These are phyloP conservation scores for Rosellinia necatrix DNA, from an alignment of 2,329 filamentous ascomycete genomes.

Conservation along the genomic window DNA sequence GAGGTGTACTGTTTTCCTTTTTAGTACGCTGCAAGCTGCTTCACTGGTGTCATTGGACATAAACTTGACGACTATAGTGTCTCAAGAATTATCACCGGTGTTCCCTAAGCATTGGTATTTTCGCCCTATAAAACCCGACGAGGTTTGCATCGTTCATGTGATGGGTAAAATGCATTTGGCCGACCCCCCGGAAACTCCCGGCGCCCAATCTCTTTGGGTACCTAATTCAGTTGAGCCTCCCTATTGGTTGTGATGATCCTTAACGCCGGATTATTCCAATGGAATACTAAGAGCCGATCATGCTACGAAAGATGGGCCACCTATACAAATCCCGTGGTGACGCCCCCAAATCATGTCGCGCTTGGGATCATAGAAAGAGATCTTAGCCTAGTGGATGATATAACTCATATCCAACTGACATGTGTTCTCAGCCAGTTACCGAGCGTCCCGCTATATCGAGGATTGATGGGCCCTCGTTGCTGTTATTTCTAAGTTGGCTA, in stretches of 20 bases:
- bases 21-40: too few species aligned
- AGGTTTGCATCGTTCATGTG: constrained; percentile 6
- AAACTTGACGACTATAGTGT: too few species aligned
- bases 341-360: constrained; percentile 12
- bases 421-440: constrained; percentile 6
- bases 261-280: constrained; percentile 25
- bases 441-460: constrained; percentile 29
- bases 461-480: constrained; percentile 25
- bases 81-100: neutral
- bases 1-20: too few species aligned
- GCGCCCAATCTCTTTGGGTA: constrained; percentile 9
- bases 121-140: neutral
- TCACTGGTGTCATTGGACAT: too few species aligned
- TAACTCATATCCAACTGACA: constrained; percentile 23
- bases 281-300: constrained; percentile 9
- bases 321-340: constrained; percentile 14
- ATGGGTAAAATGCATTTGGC: constrained; percentile 22
- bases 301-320: constrained; percentile 13
- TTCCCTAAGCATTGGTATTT: neutral
- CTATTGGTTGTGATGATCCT: constrained; percentile 3
- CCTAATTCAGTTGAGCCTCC: constrained; percentile 8
- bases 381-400: constrained; percentile 6
- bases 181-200: constrained; percentile 9
- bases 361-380: constrained; percentile 24
- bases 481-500: constrained; percentile 38